phyloP scores from a whole-genome alignment of 768 basidiomycete genomes.

The Boletus patriciae region DNA sequence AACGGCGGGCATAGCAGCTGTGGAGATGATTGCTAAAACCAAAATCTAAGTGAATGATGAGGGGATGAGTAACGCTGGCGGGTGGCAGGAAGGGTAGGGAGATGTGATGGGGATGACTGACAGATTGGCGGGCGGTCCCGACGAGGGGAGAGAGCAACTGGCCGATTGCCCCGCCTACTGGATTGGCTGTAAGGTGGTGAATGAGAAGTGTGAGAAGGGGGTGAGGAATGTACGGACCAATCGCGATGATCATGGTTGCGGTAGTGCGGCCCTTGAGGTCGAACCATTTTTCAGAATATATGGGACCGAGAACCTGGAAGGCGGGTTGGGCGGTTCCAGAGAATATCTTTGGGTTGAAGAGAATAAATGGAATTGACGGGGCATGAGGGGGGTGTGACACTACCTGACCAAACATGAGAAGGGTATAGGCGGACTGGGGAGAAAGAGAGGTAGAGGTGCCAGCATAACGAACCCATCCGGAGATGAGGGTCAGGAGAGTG shows the following conservation, averaged over 20 bases:
- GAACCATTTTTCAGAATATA: slow-evolving; percentile 85
- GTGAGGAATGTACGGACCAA: slow-evolving; percentile 33
- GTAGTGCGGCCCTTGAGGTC: slow-evolving; percentile 73
- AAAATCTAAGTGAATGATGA: slow-evolving; percentile 48
- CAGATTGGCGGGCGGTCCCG: slow-evolving; percentile 55
- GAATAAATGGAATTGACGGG: background rate
- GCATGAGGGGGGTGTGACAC: background rate
- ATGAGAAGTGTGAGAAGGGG: background rate
- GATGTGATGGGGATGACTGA: slow-evolving; percentile 34
- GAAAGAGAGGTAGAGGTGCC: slow-evolving; percentile 60
- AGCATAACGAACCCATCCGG: slow-evolving; percentile 77
- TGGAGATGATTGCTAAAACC: slow-evolving; percentile 68
- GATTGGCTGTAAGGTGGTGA: slow-evolving; percentile 52
- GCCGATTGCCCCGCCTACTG: slow-evolving; percentile 69
- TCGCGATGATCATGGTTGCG: slow-evolving; percentile 61
- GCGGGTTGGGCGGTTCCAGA: slow-evolving; percentile 66
- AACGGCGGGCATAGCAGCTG: slow-evolving; percentile 55
- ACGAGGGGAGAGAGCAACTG: slow-evolving; percentile 70
- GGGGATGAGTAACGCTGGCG: background rate
- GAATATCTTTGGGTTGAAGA: slow-evolving; percentile 47
- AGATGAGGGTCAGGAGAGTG: slow-evolving; percentile 50
- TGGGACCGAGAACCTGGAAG: slow-evolving; percentile 76
- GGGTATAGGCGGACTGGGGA: slow-evolving; percentile 52
- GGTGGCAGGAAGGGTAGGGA: background rate
- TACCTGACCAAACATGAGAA: slow-evolving; percentile 74